phyloP scores from a whole-genome alignment of 2,329 filamentous ascomycete species.

The Calcarisporium arbuscula region DNA sequence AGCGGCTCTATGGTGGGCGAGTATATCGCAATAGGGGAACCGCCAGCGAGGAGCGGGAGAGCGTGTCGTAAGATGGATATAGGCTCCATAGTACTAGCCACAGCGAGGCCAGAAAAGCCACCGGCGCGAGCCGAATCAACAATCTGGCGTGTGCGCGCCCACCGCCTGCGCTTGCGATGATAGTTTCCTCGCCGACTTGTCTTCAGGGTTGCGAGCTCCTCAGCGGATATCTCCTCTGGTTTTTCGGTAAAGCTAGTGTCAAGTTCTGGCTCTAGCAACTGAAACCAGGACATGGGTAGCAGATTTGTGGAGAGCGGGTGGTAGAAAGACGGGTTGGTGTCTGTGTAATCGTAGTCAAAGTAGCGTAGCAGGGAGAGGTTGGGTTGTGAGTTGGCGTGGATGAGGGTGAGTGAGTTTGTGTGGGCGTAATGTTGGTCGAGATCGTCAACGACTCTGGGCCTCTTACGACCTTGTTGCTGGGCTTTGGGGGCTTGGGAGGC shows the following conservation, averaged over 20 bases:
- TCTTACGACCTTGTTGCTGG: conserved; percentile 20
- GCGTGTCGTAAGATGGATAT: conserved; percentile 66
- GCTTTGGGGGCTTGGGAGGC: conserved; percentile 11
- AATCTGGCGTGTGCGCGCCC: conserved; percentile 64
- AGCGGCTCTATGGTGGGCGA: conserved; percentile 75
- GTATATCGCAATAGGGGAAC: conserved; percentile 81
- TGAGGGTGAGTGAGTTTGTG: conserved; percentile 71
- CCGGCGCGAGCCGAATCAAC: conserved; percentile 70
- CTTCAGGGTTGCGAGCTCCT: conserved; percentile 66
- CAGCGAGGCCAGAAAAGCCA: conserved; percentile 74
- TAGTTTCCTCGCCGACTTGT: conserved; percentile 77
- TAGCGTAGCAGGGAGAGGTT: conserved; percentile 85
- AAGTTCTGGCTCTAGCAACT: conserved; percentile 69
- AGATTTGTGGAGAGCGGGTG: conserved; percentile 82
- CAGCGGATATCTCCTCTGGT: conserved; percentile 52
- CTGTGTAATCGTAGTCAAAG: conserved; percentile 74
- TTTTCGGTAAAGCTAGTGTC: conserved; percentile 68
- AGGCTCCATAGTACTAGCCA: conserved; percentile 78
- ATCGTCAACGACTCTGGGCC: conserved; percentile 35
- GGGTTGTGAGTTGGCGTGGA: conserved; percentile 78
- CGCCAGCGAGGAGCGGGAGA: conserved; percentile 75
- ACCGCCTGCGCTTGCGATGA: conserved; percentile 81
- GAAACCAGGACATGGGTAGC: conserved; percentile 83
- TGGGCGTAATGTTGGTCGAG: conserved; percentile 59
- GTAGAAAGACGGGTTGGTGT: conserved; percentile 49